Base-by-base conservation (phyloP, 441 rosid species). In the Pelargonium citronellum region DNA sequence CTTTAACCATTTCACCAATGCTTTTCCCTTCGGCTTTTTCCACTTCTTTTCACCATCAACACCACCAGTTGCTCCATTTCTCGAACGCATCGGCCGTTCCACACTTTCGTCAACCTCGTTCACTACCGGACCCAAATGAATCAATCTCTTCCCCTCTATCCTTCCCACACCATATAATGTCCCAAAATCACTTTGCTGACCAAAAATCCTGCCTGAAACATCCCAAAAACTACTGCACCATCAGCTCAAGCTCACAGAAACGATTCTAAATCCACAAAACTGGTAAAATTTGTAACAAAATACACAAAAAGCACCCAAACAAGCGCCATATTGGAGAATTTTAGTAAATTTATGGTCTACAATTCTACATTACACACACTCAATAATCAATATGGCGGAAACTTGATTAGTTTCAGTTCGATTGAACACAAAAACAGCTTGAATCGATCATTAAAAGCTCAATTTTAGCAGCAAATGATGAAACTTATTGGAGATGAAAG, bases 1-100 rank as follows among this genome's bases (percentile, higher is more conserved):
- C 83, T 90, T 95, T 1, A 95, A 81, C 98, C 96, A 92, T 80
- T 88, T 85, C n/a, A 90, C 95, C 51, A 92, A 92, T 3, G 92
- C 96, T 76, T 92, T 92, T 27, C 97, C 96, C 69, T 92, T 95
- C 27, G 85, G 78, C 71, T 87, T 92, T 71, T 83, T 85, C 89
- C 93, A 87, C 87, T 83, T 84, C 64, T 85, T 85, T 13, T 55
- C 70, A 71, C 71, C 82, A 72, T 73, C 71, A 41, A 46, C 71
- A 41, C 73, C 81, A 71, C 16, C 79, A 66, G 34, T 55, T 19
- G 49, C 68, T 69, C 47, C 43, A 37, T 75, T 67, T 37, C 67
- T 84, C 46, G 80, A 73, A 37, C 73, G 60, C 62, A 71, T 68
- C 0, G 55, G 71, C 41, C 71, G 67, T 71, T 79, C 83, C 71